Evolutionary conservation across 495 filamentous ascomycete genomes (phyloP), one percentile per base, ranked within the genome.

Genomic region (Xylaria sp.): DNA sequence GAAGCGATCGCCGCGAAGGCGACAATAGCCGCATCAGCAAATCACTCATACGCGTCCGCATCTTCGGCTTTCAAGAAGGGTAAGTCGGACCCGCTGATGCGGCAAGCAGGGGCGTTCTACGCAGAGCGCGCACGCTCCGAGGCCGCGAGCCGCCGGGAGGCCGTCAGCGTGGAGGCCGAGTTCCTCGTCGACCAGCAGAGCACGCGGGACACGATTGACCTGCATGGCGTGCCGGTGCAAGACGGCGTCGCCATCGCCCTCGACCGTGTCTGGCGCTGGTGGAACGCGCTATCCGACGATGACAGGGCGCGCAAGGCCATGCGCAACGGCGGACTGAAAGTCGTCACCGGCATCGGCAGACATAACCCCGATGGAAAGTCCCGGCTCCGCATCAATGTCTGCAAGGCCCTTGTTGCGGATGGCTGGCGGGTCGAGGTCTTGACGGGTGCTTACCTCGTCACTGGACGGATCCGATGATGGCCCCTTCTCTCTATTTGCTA

Each of bases 161-260:
- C 71, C 0, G 67, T 70, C 40, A 79, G 72, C 29, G 63, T 63
- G 8, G 74, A 76, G 7, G 91, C 92, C 0, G 88, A 93, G 73
- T 79, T 80, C 5, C 82, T 88, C 19, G 93, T 93, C 1, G 81
- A 87, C 5, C 72, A 76, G 2, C 89, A 93, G 70, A 93, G 89
- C 55, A 86, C 82, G 1, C 63, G 76, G 3, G 81, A 79, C 70
- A 80, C 77, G 72, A 80, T 97, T 12, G 94, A 99, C 81, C 83
- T 99, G 31, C 96, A 99, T 76, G 94, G 94, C 14, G 88, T 97
- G 17, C 90, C 85, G 29, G 95, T 98, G 1, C 80, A 88, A 46
- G 92, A 97, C 78, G 95, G 90, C 0, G 84, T 93, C 12, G 85
- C 92, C 9, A 97, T 98, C 59, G 87, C 92, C 0, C 86, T 85